Evolutionary conservation across 179 eudicot species (phyloP).

Genomic region (Patellifolia procumbens): DNA sequence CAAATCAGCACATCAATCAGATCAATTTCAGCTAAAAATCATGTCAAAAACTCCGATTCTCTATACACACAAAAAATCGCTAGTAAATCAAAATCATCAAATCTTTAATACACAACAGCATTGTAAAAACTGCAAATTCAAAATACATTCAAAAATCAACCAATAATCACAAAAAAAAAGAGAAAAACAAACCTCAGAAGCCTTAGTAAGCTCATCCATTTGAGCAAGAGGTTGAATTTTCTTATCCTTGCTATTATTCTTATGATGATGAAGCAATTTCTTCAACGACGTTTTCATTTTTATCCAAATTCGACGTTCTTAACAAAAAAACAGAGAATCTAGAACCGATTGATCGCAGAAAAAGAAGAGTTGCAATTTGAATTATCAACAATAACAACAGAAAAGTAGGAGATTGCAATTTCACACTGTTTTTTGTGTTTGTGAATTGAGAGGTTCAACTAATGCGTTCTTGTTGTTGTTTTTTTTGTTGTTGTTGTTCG

Average conservation of each 20-base stretch:
- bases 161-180: background rate
- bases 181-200: slow-evolving; percentile 58
- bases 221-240: slow-evolving; percentile 46
- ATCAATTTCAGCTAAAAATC: background rate
- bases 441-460: no score
- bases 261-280: slow-evolving; percentile 61
- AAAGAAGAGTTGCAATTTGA: background rate
- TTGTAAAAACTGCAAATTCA: background rate
- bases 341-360: background rate
- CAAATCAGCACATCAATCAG: background rate
- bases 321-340: background rate
- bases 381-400: background rate
- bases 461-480: slow-evolving; percentile 7
- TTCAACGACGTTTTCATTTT: slow-evolving; percentile 74
- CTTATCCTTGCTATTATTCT: slow-evolving; percentile 30
- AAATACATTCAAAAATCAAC: background rate
- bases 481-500: background rate
- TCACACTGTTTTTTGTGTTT: no score
- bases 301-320: background rate
- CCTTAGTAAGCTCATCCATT: slow-evolving; percentile 69
- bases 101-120: no score
- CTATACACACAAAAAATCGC: no score
- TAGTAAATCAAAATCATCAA: no score
- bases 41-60: no score
- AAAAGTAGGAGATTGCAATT: background rate